Base-by-base conservation (phyloP, 371 early-diverging fungal genomes). In the Aphelidium insulamus region DNA sequence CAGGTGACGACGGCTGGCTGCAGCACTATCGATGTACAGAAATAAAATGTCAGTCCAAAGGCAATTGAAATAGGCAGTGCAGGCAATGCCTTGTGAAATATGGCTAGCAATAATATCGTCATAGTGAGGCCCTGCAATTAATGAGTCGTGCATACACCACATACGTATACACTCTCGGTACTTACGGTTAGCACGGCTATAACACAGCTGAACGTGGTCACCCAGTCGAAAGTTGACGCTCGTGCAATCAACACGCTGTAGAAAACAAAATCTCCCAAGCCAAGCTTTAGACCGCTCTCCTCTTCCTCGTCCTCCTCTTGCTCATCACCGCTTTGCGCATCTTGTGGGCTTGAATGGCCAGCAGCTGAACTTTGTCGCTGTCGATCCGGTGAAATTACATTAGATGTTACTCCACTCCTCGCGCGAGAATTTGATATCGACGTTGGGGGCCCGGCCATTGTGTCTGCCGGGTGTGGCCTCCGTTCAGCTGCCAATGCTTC, bases 221-320 rank as follows among this genome's bases (percentile, higher is more conserved):
- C 65, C 82, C 82, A 81, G 52, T 81, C 82, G 46, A 61, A 69
- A 55, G 75, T 55, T 5, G 84, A 79, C 46, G 85, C 82, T 34
- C 77, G 51, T 4, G 76, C 75, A 34, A 80, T 62, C 34, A 84
- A 49, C 6, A 84, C 81, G 49, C 72, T 71, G 44, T 81, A 84
- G 44, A 84, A 84, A 6, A 84, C 82, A 59, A 84, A 84, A 43
- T 84, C 85, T 12, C 85, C 85, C 28, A 84, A 44, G 4, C 85
- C 85, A 21, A 84, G 48, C 43, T 82, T 81, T 15, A 84, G 44
- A 8, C 82, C 82, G 9, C 62, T 57, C 30, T 56, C 28, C 36
- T 70, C 73, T 16, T 42, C 62, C n/a, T n/a, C n/a, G n/a, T n/a
- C n/a, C n/a, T n/a, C n/a, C n/a, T n/a, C n/a, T n/a, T n/a, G n/a